Evolutionary conservation across 306 rosid genomes (phyloP).

Genomic region (Sphenostylis stenocarpa): DNA sequence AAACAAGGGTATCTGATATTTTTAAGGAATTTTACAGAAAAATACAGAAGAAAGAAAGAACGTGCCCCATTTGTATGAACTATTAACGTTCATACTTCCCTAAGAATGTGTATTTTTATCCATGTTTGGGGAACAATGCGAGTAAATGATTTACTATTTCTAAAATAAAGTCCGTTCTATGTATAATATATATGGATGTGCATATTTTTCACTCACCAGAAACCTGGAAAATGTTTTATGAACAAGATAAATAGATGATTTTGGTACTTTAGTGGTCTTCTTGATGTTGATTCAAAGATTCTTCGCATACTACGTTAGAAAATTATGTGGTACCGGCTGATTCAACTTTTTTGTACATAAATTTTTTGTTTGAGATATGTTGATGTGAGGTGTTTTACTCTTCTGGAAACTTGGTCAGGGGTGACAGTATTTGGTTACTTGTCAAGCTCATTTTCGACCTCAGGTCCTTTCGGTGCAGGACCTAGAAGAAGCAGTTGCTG

Average conservation of each 20-base stretch:
- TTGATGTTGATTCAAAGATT: not conserved
- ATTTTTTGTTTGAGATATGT: not conserved
- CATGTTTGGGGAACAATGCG: not conserved
- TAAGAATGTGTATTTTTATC: not conserved
- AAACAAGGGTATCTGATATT: not conserved
- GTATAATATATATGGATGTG: not conserved
- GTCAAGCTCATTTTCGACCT: conserved; percentile 24
- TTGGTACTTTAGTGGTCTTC: not conserved
- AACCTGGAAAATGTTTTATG: not conserved
- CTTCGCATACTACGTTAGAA: not conserved
- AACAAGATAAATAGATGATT: not conserved
- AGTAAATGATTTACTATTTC: not conserved
- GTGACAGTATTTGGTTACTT: conserved; percentile 31
- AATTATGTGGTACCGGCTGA: not conserved
- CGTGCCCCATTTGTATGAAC: not conserved
- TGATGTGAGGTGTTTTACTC: not conserved
- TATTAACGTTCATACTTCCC: not conserved
- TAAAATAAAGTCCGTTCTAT: not conserved
- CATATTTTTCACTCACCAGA: not conserved
- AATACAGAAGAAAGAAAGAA: not conserved
- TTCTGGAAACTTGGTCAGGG: conserved; percentile 9
- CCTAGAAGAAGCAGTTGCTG: conserved; percentile 3
- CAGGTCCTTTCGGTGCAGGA: conserved; percentile 35
- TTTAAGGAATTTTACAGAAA: not conserved
- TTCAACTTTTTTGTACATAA: not conserved